phyloP scores from a whole-genome alignment of 441 rosid genomes.

The Rhodomyrtus psidioides region DNA sequence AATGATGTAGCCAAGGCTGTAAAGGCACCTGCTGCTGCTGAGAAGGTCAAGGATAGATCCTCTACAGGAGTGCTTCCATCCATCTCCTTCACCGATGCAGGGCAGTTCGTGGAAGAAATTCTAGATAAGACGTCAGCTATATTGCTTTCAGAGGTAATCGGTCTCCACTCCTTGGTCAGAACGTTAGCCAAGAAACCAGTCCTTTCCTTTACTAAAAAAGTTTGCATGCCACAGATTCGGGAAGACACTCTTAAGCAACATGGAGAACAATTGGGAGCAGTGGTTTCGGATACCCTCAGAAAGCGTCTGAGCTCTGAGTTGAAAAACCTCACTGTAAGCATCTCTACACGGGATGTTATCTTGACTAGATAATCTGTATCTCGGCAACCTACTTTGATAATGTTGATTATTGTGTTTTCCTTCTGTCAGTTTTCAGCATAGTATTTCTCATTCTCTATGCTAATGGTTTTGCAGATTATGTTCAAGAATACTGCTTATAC shows the following conservation, averaged over 20 bases:
- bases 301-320: conserved; percentile 55
- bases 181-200: background rate
- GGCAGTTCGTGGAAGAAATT: conserved; percentile 60
- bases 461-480: conserved; percentile 42
- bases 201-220: too few species aligned
- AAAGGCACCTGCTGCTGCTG: conserved; percentile 24
- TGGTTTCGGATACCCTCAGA: conserved; percentile 32
- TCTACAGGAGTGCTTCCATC: conserved; percentile 6
- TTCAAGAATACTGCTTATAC: conserved; percentile 63
- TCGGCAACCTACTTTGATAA: background rate
- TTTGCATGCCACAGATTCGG: conserved; percentile 28
- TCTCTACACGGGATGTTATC: background rate
- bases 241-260: conserved; percentile 31
- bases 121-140: conserved; percentile 45
- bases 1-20: conserved; percentile 37
- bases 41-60: conserved; percentile 25
- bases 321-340: conserved; percentile 53
- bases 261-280: conserved; percentile 37
- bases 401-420: background rate
- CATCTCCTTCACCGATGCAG: conserved; percentile 31
- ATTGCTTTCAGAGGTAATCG: conserved; percentile 47
- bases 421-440: background rate
- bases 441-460: background rate
- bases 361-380: background rate
- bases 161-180: background rate